Evolutionary conservation across 2,329 filamentous ascomycete genomes (phyloP).

Genomic region (Aureobasidium sp.): DNA sequence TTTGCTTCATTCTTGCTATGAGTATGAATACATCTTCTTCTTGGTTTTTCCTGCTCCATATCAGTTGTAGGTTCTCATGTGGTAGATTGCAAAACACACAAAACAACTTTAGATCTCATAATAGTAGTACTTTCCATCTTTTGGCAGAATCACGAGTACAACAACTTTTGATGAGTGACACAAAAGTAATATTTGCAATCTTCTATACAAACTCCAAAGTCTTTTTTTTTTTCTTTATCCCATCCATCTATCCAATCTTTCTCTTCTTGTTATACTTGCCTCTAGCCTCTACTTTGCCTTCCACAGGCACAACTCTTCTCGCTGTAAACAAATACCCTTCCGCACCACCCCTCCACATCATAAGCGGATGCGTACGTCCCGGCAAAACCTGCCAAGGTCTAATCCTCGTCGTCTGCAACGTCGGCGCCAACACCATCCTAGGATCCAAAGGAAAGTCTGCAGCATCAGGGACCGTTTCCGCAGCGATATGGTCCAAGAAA

Average conservation of each 20-base stretch:
- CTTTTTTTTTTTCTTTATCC: too few relatives aligned
- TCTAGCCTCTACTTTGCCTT: slow-evolving; percentile 25
- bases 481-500: slow-evolving; percentile 60
- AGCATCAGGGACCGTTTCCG: slow-evolving; percentile 34
- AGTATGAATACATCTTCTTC: too few relatives aligned
- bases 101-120: too few relatives aligned
- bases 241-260: slow-evolving; percentile 15
- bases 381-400: slow-evolving; percentile 93
- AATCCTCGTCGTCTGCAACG: slow-evolving; percentile 82
- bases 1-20: too few relatives aligned
- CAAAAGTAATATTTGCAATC: too few relatives aligned
- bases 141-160: too few relatives aligned
- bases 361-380: slow-evolving; percentile 90
- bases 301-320: slow-evolving; percentile 77
- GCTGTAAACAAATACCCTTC: slow-evolving; percentile 94
- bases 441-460: slow-evolving; percentile 91
- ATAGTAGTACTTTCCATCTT: too few relatives aligned
- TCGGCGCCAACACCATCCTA: slow-evolving; percentile 80
- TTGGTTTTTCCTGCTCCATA: too few relatives aligned
- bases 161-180: too few relatives aligned
- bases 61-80: too few relatives aligned
- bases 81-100: too few relatives aligned
- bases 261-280: slow-evolving; percentile 27
- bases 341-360: slow-evolving; percentile 88
- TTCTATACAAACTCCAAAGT: too few relatives aligned